Base-by-base conservation (phyloP, 106 monocot species). In the Acorus gramineus region DNA sequence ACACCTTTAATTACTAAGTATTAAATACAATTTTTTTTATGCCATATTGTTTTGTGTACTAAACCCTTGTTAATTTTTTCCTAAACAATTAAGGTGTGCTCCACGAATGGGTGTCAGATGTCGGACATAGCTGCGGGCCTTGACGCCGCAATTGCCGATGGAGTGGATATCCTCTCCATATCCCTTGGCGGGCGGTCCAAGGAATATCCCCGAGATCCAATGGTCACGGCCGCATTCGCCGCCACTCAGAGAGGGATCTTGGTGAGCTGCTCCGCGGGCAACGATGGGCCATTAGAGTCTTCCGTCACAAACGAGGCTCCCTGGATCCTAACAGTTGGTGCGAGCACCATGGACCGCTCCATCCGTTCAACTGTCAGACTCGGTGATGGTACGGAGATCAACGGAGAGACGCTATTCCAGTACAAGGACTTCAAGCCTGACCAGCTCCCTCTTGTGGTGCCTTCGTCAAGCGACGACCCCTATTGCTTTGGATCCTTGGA, bases 221-320 rank as follows among this genome's bases (percentile, higher is more conserved):
- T 76, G 10, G 76, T 79, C 8, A 69, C 74, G 2, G 85, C 67
- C 2, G 47, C 76, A 0, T 84, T 81, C 45, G 63, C 42, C 3
- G 84, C 89, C 0, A 49, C 73, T 3, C 55, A 76, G 53, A 78
- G 68, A 44, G 84, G 88, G 2, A 63, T 89, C 50, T 49, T 75
- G 5, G 81, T 79, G 6, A 76, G 67, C 61, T 79, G 73, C 28
- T 68, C 89, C 0, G 89, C 55, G 0, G 89, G 89, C 7, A 89
- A 85, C 43, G 7, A 5, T 0, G 89, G 89, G 2, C 89, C 89
- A 3, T 2, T 2, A 0, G 0, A 13, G 2, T 8, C 5, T 2
- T 50, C 81, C 4, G 44, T 85, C 47, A 57, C 65, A 4, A 80
- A 84, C 58, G 77, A 67, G n/a, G 79, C 73, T 3, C 84, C 80